Base-by-base conservation (phyloP, 2,329 filamentous ascomycete genomes). In the Camptophora hylomeconis region DNA sequence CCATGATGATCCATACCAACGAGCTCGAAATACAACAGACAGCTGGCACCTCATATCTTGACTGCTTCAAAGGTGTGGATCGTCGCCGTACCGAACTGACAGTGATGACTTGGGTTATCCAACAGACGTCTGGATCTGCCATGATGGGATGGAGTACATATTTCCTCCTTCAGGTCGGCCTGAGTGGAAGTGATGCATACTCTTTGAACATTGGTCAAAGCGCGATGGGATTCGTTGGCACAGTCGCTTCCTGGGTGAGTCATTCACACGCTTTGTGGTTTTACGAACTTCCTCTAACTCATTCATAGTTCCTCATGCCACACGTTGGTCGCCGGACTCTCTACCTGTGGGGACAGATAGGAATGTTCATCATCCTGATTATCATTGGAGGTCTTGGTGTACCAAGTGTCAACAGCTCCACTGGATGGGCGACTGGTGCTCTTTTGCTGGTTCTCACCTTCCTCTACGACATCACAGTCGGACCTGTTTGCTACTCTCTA, bases 101-200 rank as follows among this genome's bases (percentile, higher is more conserved):
- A 8, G 54, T 48, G 39, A 40, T 52, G 17, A 48, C 48, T n/a
- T 61, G 53, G 52, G 38, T 49, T 3, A 48, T 51, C 7, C 74
- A 79, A 43, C 72, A 75, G 11, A 56, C 77, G 2, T 69, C 66
- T 28, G 72, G 74, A 13, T 71, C 72, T 38, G 69, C 72, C n/a
- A 66, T 78, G 40, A 71, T 74, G 29, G 69, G 69, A 30, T 79
- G 75, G 40, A 72, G 39, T 13, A 76, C 69, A 2, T 73, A 72
- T 43, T 72, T 74, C 42, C 42, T 61, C 32, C 53, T 67, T 37
- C 64, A 69, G 42, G 69, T 58, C n/a, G 57, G 59, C 4, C 44
- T 61, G n/a, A 32, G 25, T 21, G 24, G 33, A 21, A 21, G 12
- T 26, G 37, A 52, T 24, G 50, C 57, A 0, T 61, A 58, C 33